phyloP scores from a whole-genome alignment of 2,329 filamentous ascomycete species.

The Fusarium chuoi region DNA sequence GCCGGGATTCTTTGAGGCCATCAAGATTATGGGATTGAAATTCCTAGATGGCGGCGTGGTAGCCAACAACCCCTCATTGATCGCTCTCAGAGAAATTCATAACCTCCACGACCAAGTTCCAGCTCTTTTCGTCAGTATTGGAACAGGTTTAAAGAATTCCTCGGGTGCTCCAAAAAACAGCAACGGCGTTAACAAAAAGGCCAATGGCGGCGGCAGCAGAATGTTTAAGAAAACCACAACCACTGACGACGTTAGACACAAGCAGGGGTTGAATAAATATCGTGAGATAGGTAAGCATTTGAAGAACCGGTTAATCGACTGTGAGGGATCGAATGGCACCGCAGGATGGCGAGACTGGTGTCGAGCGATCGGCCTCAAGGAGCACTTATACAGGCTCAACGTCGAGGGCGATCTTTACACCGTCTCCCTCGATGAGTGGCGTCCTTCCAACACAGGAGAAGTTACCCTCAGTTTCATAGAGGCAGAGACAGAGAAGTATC shows the following conservation, averaged over 20 bases:
- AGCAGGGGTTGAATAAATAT: neutral
- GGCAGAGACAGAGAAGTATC: neutral
- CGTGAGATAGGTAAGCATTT: neutral
- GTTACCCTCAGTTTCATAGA: neutral
- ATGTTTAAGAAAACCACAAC: too few relatives aligned
- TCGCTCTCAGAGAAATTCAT: neutral
- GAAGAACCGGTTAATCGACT: neutral
- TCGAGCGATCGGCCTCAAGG: too few relatives aligned
- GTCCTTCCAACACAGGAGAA: neutral
- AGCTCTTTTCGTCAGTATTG: neutral
- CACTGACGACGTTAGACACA: neutral
- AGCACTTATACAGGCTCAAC: neutral
- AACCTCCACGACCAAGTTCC: neutral
- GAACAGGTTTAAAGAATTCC: neutral
- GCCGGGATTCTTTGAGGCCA: neutral
- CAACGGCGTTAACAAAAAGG: too few relatives aligned
- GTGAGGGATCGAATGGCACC: neutral
- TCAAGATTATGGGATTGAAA: neutral
- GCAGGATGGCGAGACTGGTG: neutral
- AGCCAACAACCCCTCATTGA: neutral
- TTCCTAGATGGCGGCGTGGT: neutral
- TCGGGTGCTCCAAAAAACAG: too few relatives aligned
- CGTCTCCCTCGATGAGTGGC: neutral
- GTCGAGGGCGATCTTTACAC: neutral
- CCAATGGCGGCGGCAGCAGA: too few relatives aligned